Evolutionary conservation across 129 eudicot genomes (phyloP).

Genomic region (Flaveria sonorensis): DNA sequence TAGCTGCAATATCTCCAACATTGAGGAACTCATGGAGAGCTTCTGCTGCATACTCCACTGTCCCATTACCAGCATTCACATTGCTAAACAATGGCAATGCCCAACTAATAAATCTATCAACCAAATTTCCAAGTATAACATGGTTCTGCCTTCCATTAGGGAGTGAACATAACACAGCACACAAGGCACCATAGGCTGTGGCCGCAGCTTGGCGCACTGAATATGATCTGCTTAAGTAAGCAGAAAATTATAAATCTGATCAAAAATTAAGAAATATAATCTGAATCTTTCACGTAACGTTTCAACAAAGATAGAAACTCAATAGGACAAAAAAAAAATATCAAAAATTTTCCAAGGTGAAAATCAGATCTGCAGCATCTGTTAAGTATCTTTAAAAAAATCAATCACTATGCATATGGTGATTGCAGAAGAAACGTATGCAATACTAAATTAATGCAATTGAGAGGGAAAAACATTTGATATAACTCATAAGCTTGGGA

Average conservation of each 20-base stretch:
- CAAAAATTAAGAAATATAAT: neutral
- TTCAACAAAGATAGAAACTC: constrained; percentile 13
- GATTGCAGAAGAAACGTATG: neutral
- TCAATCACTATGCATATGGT: constrained; percentile 17
- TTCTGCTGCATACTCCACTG: constrained; percentile 77
- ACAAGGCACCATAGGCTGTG: constrained; percentile 87
- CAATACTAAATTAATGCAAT: neutral
- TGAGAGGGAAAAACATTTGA: constrained; percentile 5
- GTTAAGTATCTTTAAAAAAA: neutral
- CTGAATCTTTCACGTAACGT: constrained; percentile 22
- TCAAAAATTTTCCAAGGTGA: constrained; percentile 19
- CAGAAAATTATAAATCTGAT: constrained; percentile 17
- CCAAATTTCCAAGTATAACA: constrained; percentile 63
- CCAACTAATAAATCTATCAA: constrained; percentile 89
- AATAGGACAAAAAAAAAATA: neutral
- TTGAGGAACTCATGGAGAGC: constrained; percentile 82
- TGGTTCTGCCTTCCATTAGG: constrained; percentile 91
- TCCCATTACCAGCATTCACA: constrained; percentile 48
- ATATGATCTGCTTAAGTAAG: constrained; percentile 56
- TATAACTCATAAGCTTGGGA: neutral
- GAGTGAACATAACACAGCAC: constrained; percentile 81
- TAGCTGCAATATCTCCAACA: constrained; percentile 80
- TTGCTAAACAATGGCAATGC: constrained; percentile 73
- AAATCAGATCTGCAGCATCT: constrained; percentile 6
- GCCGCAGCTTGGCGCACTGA: constrained; percentile 91